Percentiles rank a stretch among this genome's conserved stretches.
Evolutionary conservation across 345 rosid species (phyloP).

Genomic region (Kernera saxatilis): DNA sequence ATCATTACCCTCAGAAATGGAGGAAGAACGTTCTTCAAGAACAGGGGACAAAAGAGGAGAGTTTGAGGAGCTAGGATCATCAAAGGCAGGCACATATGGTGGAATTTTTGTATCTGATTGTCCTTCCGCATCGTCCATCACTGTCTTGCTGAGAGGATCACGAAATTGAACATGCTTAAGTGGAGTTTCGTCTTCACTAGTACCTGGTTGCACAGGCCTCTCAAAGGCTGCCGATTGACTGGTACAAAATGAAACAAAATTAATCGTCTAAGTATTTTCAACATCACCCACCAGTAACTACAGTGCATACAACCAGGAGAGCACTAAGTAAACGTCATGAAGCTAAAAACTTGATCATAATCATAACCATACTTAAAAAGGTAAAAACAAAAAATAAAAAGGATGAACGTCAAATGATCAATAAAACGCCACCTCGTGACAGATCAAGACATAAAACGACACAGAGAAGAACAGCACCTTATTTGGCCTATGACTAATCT

Average conservation of each 20-base stretch:
- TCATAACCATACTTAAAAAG: background rate
- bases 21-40: slow-evolving; percentile 84
- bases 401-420: background rate
- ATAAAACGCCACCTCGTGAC: background rate
- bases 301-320: slow-evolving; percentile 7
- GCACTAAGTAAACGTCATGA: background rate
- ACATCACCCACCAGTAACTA: slow-evolving; percentile 9
- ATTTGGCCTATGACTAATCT: slow-evolving; percentile 2
- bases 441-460: background rate
- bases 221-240: slow-evolving; percentile 9
- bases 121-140: slow-evolving; percentile 53
- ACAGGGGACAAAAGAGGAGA: slow-evolving; percentile 71
- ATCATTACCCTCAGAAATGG: slow-evolving; percentile 74
- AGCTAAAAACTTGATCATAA: background rate
- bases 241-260: slow-evolving; percentile 9
- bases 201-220: slow-evolving; percentile 12
- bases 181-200: background rate
- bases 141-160: slow-evolving; percentile 58
- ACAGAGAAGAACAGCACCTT: slow-evolving; percentile 6
- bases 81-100: slow-evolving; percentile 41
- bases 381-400: background rate
- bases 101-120: slow-evolving; percentile 49
- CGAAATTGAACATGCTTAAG: slow-evolving; percentile 66
- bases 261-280: background rate
- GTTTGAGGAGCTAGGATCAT: slow-evolving; percentile 62